Conservation (phyloP, 1,139 yeast species). For the Debaryomycetaceae sp. region DNA sequence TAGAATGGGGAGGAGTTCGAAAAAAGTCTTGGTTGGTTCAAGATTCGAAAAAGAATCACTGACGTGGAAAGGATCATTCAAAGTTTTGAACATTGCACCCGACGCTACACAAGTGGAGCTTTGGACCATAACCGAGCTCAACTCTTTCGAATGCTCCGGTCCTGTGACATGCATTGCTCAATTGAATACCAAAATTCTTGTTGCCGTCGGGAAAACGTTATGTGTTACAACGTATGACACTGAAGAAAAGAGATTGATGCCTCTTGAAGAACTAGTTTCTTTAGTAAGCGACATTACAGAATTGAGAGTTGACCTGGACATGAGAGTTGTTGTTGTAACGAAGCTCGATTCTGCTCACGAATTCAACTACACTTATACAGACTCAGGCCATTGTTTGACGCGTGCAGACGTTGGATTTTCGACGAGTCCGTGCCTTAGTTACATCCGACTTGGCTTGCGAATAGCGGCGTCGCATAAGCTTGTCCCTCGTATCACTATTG, state of each 20-base stretch:
- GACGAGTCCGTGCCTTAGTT: too few relatives aligned
- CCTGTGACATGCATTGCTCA: conserved; percentile 32
- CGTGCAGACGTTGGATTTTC: too few relatives aligned
- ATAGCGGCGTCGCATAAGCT: too few relatives aligned
- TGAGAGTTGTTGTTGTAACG: conserved; percentile 20
- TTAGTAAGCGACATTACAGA: conserved; percentile 29
- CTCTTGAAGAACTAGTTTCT: conserved; percentile 14
- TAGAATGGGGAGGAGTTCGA: conserved; percentile 22
- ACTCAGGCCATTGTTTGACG: too few relatives aligned
- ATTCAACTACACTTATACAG: conserved; percentile 9
- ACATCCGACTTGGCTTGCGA: too few relatives aligned
- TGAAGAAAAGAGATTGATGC: conserved; percentile 25
- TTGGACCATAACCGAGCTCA: conserved; percentile 26
- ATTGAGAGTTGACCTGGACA: conserved; percentile 15
- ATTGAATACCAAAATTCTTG: conserved; percentile 21
- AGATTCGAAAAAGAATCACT: conserved; percentile 1
- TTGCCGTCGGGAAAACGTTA: conserved; percentile 22
- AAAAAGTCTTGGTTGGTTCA: conserved; percentile 32
- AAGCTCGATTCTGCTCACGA: conserved; percentile 29
- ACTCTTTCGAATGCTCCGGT: conserved; percentile 22
- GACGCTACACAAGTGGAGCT: too few relatives aligned
- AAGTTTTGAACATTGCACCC: conserved; percentile 29
- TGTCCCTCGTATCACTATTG: too few relatives aligned
- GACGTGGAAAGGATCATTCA: conserved; percentile 28
- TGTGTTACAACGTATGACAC: conserved; percentile 29